Evolutionary conservation across 345 rosid species (phyloP).

Genomic region (Eucalyptus camaldulensis): DNA sequence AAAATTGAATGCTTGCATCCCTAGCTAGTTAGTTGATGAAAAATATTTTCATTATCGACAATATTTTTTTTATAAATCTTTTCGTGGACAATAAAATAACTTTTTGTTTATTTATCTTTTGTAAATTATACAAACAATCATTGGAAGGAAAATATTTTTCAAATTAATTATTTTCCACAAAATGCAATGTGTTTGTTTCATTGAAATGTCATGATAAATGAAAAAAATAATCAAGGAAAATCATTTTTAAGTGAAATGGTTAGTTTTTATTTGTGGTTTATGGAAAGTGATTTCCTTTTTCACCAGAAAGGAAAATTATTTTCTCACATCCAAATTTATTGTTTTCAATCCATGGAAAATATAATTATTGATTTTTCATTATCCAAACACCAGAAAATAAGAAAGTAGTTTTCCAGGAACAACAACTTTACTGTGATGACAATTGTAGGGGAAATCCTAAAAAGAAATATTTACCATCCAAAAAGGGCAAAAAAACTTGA

Average conservation of each 20-base stretch:
- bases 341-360: neutral
- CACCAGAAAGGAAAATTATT: neutral
- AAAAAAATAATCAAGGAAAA: no score
- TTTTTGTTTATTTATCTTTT: no score
- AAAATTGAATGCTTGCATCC: neutral
- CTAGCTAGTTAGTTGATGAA: neutral
- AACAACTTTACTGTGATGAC: no score
- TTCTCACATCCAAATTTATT: neutral
- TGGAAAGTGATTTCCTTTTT: neutral
- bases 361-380: no score
- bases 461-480: neutral
- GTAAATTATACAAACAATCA: no score
- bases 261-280: no score
- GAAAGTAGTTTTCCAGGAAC: neutral
- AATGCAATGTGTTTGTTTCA: neutral
- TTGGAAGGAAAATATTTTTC: no score
- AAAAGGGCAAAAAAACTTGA: neutral
- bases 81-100: neutral
- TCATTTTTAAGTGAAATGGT: no score
- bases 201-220: no score
- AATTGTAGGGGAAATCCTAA: neutral
- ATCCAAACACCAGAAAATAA: neutral
- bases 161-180: neutral
- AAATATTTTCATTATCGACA: fast-evolving
- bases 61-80: no score